Evolutionary conservation across 345 rosid genomes (phyloP).

Genomic region (Aquilaria malaccensis): DNA sequence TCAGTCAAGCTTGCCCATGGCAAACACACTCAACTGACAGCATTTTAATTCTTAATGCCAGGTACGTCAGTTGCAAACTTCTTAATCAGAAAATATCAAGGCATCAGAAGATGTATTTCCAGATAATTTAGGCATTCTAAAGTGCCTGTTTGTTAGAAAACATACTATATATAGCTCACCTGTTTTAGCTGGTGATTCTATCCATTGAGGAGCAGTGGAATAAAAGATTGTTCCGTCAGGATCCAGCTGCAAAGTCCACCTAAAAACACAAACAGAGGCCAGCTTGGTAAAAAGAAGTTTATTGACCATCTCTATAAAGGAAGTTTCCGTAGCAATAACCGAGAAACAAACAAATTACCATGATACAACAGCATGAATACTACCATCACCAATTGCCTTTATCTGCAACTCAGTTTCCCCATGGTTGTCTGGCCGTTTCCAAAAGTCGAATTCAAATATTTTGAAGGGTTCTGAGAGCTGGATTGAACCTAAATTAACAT

Average conservation of each 20-base stretch:
- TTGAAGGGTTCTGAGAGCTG: constrained; percentile 93
- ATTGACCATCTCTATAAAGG: neutral
- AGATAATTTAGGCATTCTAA: neutral
- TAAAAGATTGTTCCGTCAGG: constrained; percentile 71
- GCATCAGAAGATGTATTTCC: no score
- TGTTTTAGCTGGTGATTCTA: constrained; percentile 34
- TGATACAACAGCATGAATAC: constrained; percentile 70
- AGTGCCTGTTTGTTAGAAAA: neutral
- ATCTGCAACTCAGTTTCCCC: constrained; percentile 46
- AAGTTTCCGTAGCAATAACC: constrained; percentile 1
- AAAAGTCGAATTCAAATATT: constrained; percentile 88
- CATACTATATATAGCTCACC: constrained; percentile 27
- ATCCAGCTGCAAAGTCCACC: constrained; percentile 98
- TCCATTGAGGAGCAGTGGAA: constrained; percentile 91
- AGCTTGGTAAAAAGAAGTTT: neutral
- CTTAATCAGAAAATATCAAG: neutral
- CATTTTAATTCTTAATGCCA: neutral
- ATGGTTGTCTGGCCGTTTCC: constrained; percentile 77
- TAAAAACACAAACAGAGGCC: constrained; percentile 17
- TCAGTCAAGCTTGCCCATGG: constrained; percentile 2
- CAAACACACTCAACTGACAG: neutral
- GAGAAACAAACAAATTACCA: constrained; percentile 41
- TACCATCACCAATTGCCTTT: constrained; percentile 55
- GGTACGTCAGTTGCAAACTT: neutral
- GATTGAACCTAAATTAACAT: constrained; percentile 39